Percentiles rank a stretch among this genome's conserved stretches.
Evolutionary conservation across 192 early-diverging fungal genomes (phyloP).

Genomic region (Allomyces arbusculus): DNA sequence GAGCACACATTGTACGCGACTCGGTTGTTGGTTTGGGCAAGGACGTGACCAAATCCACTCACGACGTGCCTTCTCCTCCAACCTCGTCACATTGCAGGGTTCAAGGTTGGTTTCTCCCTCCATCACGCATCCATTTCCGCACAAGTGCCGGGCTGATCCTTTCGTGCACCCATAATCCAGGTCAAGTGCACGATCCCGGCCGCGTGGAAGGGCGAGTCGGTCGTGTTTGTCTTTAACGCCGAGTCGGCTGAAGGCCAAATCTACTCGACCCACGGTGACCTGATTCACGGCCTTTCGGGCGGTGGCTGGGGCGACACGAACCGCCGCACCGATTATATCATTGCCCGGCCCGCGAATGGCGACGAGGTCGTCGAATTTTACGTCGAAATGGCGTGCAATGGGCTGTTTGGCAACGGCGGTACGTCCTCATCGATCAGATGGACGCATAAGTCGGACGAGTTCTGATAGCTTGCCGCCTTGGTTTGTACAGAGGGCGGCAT

Average conservation of each 20-base stretch:
- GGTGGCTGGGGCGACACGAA: conserved; percentile 22
- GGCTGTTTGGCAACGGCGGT: conserved; percentile 66
- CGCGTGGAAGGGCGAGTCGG: conserved; percentile 43
- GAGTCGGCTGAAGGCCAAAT: conserved; percentile 62
- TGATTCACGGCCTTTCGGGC: conserved; percentile 78
- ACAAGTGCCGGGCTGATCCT: not conserved
- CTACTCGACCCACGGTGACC: conserved; percentile 63
- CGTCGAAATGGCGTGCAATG: conserved; percentile 81
- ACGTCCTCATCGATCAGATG: too few relatives aligned
- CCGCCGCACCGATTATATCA: conserved; percentile 27
- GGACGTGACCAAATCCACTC: not conserved
- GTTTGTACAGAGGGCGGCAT: conserved; percentile 12
- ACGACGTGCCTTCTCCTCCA: not conserved
- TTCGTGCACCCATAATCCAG: conserved; percentile 21
- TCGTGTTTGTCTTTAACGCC: conserved; percentile 74
- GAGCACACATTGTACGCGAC: conserved; percentile 8
- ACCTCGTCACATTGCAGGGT: not conserved
- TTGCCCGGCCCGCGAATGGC: conserved; percentile 26
- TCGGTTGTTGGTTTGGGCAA: not conserved
- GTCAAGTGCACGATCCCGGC: conserved; percentile 48
- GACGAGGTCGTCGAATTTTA: conserved; percentile 48
- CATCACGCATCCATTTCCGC: conserved; percentile 20
- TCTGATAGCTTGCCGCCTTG: too few relatives aligned
- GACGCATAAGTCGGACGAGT: too few relatives aligned
- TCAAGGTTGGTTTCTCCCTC: conserved; percentile 1